Evolutionary conservation across 805 yeast species (phyloP), one percentile per base, ranked within the genome.

Genomic region (Yamadazyma tumulicola): DNA sequence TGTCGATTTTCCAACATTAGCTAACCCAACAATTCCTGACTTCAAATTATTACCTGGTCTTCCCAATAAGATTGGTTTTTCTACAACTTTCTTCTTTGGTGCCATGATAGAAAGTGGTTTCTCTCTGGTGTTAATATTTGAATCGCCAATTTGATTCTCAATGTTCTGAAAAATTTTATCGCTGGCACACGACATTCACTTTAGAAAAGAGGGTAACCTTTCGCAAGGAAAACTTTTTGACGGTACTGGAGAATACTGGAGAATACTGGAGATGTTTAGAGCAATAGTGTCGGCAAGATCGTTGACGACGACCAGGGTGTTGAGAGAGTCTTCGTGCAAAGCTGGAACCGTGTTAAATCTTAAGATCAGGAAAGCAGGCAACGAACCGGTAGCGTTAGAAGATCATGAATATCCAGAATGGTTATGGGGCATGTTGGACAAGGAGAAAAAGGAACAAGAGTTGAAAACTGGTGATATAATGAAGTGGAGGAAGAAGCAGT

Each of bases 401-500:
- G 97, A 93, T 55, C 68, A 68, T 24, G 95, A 89, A 50, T 91
- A 91, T 54, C 98, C 98, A 4, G 85, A 74, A 29, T 91, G 98
- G 98, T 70, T 91, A 34, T 93, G 97, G 97, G 76, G 73, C 4
- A 67, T 85, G 31, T 72, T 88, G 20, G 95, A 89, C 57, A 66
- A 74, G 33, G 74, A 74, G 24, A 74, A 74, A n/a, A 79, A 76
- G 51, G 66, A 70, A 37, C 73, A 67, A 18, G 67, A 73, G 45
- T 67, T 82, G 24, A 79, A 74, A 32, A 68, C 67, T 16, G 76
- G 76, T 37, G 85, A 86, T 26, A 69, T 80, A 32, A 74, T 73
- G 63, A 70, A 70, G 45, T 85, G 91, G 59, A 76, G 83, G 54
- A 65, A 61, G 41, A 84, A 75, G 54, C 74, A 77, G 51, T 67